Evolutionary conservation across 164 flowering plant species (phyloP), one percentile per base, ranked within the genome.

Genomic region (Vitis cinerea): DNA sequence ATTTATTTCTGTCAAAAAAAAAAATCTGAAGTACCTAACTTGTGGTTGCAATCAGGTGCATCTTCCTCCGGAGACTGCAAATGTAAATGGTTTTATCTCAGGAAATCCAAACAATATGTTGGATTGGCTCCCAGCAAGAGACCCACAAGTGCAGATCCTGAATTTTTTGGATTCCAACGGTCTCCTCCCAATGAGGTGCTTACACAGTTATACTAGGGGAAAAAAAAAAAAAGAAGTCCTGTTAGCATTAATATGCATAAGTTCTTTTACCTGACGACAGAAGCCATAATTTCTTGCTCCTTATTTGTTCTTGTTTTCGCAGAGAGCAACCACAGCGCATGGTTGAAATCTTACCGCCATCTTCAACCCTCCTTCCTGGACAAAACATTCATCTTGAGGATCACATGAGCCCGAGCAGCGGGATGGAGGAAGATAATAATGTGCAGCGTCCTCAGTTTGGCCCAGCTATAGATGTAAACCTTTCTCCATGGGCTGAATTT

Each of bases 101-200:
- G 61, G 37, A 65, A 74, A 65, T 65, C 15, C 75, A 29, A 76
- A 67, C 54, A 78, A 69, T 56, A 64, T 66, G 11, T 30, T 78
- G 65, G 76, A 81, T 29, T 76, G 84, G 84, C 61, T 73, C 31
- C 76, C 83, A 15, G 72, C 56, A 7, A 77, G 77, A 77, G 86
- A 83, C 59, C 79, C 86, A 70, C 84, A 78, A 64, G 71, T 72
- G 16, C 83, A 78, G 50, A 72, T 80, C 51, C 17, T 78, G 11
- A 76, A 79, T 59, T 74, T 82, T 59, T 68, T 79, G 78, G 78
- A 74, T 64, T 73, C 84, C 15, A 82, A 82, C 78, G 83, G 79
- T 14, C 79, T 81, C 49, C 78, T 82, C 71, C 84, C 86, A 0
- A 2, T 70, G 10, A 79, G 84, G 88, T 85, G 48, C 54, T 67